Evolutionary conservation across 306 rosid genomes (phyloP).

Genomic region (Gleditsia sinensis): DNA sequence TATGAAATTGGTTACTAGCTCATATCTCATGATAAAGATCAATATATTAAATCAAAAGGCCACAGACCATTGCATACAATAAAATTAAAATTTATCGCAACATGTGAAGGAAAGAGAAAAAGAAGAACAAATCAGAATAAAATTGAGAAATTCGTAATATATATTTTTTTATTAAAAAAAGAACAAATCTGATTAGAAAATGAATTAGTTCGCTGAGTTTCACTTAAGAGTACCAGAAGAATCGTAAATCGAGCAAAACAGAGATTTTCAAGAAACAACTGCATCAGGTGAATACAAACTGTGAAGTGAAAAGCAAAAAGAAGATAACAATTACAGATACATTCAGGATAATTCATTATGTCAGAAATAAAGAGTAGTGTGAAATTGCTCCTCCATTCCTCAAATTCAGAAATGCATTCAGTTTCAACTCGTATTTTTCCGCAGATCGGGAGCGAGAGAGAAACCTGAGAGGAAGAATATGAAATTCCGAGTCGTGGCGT

Average conservation of each 20-base stretch:
- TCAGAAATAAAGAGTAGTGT: background rate
- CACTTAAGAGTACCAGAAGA: background rate
- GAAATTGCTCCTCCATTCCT: background rate
- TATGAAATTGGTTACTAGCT: background rate
- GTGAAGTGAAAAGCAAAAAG: background rate
- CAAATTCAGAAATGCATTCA: constrained; percentile 3
- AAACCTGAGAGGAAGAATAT: constrained; percentile 30
- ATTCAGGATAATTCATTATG: background rate
- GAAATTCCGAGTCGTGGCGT: background rate
- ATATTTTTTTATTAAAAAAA: too few relatives aligned
- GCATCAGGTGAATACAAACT: background rate
- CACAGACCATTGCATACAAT: background rate
- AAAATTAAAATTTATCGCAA: background rate
- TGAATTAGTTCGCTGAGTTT: background rate
- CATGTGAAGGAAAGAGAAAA: background rate
- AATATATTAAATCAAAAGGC: background rate
- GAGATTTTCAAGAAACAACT: constrained; percentile 11
- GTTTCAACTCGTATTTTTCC: background rate
- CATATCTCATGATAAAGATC: background rate
- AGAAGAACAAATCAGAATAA: background rate
- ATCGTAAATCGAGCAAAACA: constrained; percentile 1
- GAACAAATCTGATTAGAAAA: background rate
- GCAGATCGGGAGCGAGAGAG: constrained; percentile 3
- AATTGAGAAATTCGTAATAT: background rate
- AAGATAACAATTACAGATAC: background rate